Evolutionary conservation across 345 rosid genomes (phyloP).

Genomic region (Gossypioides kirkii): DNA sequence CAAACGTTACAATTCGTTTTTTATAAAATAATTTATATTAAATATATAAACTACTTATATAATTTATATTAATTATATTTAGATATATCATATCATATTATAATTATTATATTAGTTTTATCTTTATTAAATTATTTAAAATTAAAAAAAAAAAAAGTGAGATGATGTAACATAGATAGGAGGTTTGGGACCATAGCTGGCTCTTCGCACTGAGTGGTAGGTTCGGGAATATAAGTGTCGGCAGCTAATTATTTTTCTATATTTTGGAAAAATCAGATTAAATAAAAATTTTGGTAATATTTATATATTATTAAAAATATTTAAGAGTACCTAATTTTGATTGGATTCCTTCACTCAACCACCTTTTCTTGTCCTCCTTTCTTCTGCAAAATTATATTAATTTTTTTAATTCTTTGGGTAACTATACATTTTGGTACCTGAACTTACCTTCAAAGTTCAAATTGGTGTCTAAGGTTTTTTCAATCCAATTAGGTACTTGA

Average conservation of each 20-base stretch:
- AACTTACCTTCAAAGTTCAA: too few species aligned
- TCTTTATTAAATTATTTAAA: background rate
- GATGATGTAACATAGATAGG: background rate
- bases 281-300: background rate
- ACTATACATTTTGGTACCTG: too few species aligned
- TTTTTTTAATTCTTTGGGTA: background rate
- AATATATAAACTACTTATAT: too few species aligned
- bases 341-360: background rate
- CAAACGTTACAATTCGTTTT: too few species aligned
- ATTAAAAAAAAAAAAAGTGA: background rate
- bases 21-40: too few species aligned
- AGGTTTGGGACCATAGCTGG: background rate
- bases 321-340: conserved; percentile 21
- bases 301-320: background rate
- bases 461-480: too few species aligned
- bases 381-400: background rate
- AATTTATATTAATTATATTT: too few species aligned
- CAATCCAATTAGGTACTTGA: too few species aligned
- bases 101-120: too few species aligned
- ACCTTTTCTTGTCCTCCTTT: background rate
- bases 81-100: too few species aligned
- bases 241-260: background rate
- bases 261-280: background rate
- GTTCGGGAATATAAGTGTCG: conserved; percentile 10
- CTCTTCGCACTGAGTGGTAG: background rate